Base-by-base conservation (phyloP, 164 flowering plant species). In the Dillenia suffruticosa region DNA sequence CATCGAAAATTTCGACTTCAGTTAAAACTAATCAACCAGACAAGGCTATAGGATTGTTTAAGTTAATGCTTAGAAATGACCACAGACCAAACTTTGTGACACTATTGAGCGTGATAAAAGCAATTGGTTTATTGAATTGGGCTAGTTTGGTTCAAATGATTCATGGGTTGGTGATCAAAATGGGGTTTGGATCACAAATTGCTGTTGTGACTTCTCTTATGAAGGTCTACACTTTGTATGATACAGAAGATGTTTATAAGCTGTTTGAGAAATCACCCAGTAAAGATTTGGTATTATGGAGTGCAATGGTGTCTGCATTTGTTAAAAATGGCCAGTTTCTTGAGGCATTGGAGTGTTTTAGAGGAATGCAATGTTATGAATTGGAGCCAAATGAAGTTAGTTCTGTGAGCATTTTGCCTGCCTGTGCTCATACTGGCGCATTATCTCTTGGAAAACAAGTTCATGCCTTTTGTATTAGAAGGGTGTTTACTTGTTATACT, bases 281-380 rank as follows among this genome's bases (percentile, higher is more conserved):
- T 22, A 80, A 76, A 63, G 89, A 84, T 77, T 72, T 81, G 45
- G 80, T 83, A 54, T 49, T 79, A 19, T 87, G 86, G 83, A 87
- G 80, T 72, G 78, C 85, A 19, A 72, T 83, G 84, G 68, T 80
- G 56, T 54, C 77, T 1, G 82, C 74, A 9, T 83, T 73, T 62
- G 77, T 64, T 50, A 74, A 71, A 68, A 75, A 67, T 68, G 77
- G 79, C 46, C 61, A 68, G n/a, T 73, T 61, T 49, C 11, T 14
- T 17, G 71, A 76, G 16, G 82, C 86, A 0, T 15, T 84, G 55
- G 65, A 74, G 50, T 24, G 57, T 59, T 77, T 80, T 12, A 72
- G 74, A 59, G 65, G 72, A 51, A 84, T 84, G 92, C 74, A 64
- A 49, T 50, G 24, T 56, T 64, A 40, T 17, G 86, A 80, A 44